A percentile compares a stretch with the other conserved stretches of the same genome.
Conservation (phyloP, 208 protist genomes). For the Leishmania turanica region DNA sequence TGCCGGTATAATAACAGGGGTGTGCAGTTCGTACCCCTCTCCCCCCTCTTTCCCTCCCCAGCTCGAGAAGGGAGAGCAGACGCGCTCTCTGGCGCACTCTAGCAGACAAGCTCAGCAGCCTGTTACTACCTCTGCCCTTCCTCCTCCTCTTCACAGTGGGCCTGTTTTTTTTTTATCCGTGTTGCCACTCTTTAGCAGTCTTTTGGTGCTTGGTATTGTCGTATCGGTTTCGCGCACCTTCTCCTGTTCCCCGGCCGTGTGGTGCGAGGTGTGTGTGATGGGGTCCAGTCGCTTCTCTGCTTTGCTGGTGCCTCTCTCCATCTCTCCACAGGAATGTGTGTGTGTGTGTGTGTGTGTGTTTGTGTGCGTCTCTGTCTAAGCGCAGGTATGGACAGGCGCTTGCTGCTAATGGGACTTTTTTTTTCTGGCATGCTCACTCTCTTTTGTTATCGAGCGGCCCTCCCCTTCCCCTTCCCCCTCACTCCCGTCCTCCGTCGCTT, state of each 20-base stretch:
- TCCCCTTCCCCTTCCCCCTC: neutral
- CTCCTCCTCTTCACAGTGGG: neutral
- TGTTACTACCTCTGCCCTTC: neutral
- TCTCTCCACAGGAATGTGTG: neutral
- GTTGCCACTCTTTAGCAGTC: neutral
- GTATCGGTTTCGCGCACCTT: neutral
- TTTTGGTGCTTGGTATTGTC: neutral
- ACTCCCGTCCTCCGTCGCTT: neutral
- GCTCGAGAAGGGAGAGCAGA: neutral
- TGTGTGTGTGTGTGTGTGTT: constrained; percentile 14
- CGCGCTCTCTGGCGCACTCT: neutral
- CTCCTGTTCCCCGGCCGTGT: neutral
- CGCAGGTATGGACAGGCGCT: neutral
- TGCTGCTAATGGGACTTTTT: neutral
- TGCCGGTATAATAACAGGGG: neutral
- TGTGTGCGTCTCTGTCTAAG: neutral
- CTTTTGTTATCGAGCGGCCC: neutral
- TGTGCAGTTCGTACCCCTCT: neutral
- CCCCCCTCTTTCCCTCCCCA: neutral
- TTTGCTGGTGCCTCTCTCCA: neutral
- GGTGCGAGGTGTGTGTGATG: neutral
- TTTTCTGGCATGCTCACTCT: neutral
- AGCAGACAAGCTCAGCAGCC: neutral
- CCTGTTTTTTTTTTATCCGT: neutral
- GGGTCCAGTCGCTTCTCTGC: neutral